Conservation (phyloP, 768 basidiomycete genomes). For the Agaricus subrufescens region DNA sequence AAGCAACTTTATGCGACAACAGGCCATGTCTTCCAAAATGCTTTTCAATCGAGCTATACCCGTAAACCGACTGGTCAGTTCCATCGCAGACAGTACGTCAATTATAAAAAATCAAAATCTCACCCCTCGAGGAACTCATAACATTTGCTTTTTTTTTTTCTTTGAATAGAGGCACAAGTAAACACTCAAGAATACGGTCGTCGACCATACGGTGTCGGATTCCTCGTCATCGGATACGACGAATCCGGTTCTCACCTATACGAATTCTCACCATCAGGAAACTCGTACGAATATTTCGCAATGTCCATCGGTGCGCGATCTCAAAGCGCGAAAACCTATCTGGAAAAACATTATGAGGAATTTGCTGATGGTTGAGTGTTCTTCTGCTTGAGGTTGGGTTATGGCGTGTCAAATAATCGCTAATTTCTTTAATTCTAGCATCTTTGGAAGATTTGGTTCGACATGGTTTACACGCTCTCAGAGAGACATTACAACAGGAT, state of each 20-base stretch:
- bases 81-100: constrained; percentile 90
- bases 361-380: constrained; percentile 76
- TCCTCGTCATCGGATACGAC: constrained; percentile 95
- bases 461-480: constrained; percentile 91
- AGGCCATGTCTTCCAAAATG: constrained; percentile 95
- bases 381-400: neutral
- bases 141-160: too few relatives aligned
- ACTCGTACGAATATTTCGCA: constrained; percentile 95
- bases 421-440: constrained; percentile 35
- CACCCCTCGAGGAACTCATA: too few relatives aligned
- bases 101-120: too few relatives aligned
- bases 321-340: constrained; percentile 97
- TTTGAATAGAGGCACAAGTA: constrained; percentile 75
- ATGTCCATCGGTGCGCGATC: constrained; percentile 98
- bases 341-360: constrained; percentile 89
- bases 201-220: constrained; percentile 96
- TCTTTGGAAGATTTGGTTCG: constrained; percentile 82
- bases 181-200: constrained; percentile 99
- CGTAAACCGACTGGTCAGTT: constrained; percentile 86
- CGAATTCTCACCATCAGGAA: constrained; percentile 97
- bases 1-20: constrained; percentile 99
- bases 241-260: constrained; percentile 96
- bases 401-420: neutral
- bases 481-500: constrained; percentile 97
- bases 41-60: constrained; percentile 93